Conservation (phyloP, 768 basidiomycete genomes). For the Rhizopogon vulgaris region DNA sequence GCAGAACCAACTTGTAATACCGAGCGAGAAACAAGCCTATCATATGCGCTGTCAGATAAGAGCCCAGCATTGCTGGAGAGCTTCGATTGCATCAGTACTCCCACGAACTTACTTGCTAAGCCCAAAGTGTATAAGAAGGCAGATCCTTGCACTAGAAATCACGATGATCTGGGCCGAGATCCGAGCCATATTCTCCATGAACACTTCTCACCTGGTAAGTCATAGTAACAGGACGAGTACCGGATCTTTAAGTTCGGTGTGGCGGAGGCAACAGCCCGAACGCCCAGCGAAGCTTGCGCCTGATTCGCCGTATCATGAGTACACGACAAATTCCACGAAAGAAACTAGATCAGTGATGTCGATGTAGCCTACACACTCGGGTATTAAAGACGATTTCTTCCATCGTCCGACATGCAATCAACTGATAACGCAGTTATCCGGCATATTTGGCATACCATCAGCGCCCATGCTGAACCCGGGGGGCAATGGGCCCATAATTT, state of each 20-base stretch:
- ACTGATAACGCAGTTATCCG: constrained; percentile 19
- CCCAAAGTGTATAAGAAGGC: too few species aligned
- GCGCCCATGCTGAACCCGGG: constrained; percentile 53
- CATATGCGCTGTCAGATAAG: too few species aligned
- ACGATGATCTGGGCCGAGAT: too few species aligned
- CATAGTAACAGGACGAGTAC: neutral
- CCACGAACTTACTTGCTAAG: too few species aligned
- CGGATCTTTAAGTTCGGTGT: neutral
- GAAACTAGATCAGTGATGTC: neutral
- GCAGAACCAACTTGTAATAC: too few species aligned
- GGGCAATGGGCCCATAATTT: constrained; percentile 81
- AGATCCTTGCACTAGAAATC: too few species aligned
- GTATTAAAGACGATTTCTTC: neutral
- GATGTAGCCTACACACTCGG: neutral
- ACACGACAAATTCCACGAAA: neutral
- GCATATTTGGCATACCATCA: constrained; percentile 48
- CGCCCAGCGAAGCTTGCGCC: neutral
- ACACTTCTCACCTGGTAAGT: neutral
- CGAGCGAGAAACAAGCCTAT: too few species aligned
- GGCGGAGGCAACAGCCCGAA: neutral
- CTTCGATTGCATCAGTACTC: too few species aligned
- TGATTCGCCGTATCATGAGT: neutral
- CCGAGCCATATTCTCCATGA: too few species aligned
- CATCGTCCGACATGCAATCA: neutral
- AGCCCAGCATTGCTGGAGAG: too few species aligned